Evolutionary conservation across 2,329 filamentous ascomycete species (phyloP).

Genomic region (Drechslerella stenobrocha): DNA sequence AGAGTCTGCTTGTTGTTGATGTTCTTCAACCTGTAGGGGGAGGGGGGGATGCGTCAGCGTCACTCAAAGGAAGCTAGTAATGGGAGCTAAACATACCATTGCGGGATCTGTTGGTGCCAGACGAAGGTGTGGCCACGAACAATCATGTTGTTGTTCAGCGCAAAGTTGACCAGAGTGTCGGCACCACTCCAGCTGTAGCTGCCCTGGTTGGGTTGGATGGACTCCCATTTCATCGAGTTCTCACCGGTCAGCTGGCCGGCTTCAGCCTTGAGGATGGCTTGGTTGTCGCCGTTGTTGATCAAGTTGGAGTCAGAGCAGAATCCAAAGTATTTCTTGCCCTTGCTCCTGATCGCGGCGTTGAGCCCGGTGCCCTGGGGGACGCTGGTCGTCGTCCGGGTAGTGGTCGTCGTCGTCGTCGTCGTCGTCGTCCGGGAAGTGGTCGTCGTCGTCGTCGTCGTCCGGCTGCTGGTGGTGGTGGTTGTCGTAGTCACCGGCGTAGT

Average conservation of each 20-base stretch:
- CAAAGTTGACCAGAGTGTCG: slow-evolving; percentile 66
- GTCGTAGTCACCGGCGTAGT: background rate
- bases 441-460: slow-evolving; percentile 17
- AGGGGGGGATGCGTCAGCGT: background rate
- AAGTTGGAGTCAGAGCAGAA: slow-evolving; percentile 64
- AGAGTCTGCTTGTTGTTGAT: slow-evolving; percentile 62
- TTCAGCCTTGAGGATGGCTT: slow-evolving; percentile 64
- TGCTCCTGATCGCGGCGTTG: slow-evolving; percentile 63
- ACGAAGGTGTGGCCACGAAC: slow-evolving; percentile 69
- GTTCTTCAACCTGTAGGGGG: slow-evolving; percentile 61
- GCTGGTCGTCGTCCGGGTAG: slow-evolving; percentile 8
- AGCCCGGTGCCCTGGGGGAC: slow-evolving; percentile 60
- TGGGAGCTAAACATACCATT: slow-evolving; percentile 16
- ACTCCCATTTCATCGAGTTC: slow-evolving; percentile 73
- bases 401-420: slow-evolving; percentile 5
- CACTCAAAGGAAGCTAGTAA: background rate
- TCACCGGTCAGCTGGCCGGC: slow-evolving; percentile 70
- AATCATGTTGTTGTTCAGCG: slow-evolving; percentile 62
- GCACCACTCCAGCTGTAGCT: slow-evolving; percentile 63
- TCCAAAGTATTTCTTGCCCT: slow-evolving; percentile 70
- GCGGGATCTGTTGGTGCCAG: slow-evolving; percentile 66
- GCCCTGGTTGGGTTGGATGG: slow-evolving; percentile 57
- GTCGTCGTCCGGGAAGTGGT: background rate
- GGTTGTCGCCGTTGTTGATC: slow-evolving; percentile 59
- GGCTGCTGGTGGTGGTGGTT: slow-evolving; percentile 7